A percentile compares a stretch with the other conserved stretches of the same genome.
phyloP scores from a whole-genome alignment of 495 filamentous ascomycete genomes.

The Cercophora samala region DNA sequence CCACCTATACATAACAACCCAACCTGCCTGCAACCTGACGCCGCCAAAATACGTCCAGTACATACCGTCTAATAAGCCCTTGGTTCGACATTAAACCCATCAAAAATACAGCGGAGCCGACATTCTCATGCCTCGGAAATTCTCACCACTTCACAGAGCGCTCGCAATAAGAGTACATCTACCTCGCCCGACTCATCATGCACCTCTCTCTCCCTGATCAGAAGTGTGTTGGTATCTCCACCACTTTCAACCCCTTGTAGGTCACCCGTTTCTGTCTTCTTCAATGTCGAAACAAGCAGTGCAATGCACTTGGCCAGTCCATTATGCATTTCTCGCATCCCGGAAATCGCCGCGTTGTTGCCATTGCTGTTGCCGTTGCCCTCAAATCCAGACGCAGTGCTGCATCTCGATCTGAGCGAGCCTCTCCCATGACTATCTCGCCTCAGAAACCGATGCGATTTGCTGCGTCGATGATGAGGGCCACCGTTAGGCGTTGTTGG shows the following conservation, averaged over 20 bases:
- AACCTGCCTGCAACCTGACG: neutral
- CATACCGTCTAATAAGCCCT: neutral
- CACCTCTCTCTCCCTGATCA: conserved; percentile 5
- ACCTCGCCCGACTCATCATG: conserved; percentile 23
- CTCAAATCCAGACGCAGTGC: neutral
- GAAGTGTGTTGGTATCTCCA: neutral
- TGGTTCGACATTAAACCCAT: neutral
- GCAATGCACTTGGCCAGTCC: conserved; percentile 41
- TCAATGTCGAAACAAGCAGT: conserved; percentile 39
- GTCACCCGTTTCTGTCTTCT: conserved; percentile 19
- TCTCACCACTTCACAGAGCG: conserved; percentile 44
- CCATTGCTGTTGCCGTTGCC: neutral
- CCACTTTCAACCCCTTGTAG: neutral
- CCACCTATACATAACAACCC: neutral
- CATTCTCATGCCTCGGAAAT: conserved; percentile 30
- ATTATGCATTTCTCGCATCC: conserved; percentile 32
- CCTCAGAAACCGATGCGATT: conserved; percentile 6
- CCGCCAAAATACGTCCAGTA: neutral
- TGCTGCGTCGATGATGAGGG: conserved; percentile 1
- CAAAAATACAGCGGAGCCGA: neutral
- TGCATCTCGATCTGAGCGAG: neutral
- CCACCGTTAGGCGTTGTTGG: neutral
- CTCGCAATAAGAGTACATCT: conserved; percentile 39
- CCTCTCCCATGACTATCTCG: neutral
- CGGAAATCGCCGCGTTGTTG: neutral